Percentiles rank a stretch among this genome's conserved stretches.
phyloP scores from a whole-genome alignment of 805 yeast species.

The Candida golubevii region DNA sequence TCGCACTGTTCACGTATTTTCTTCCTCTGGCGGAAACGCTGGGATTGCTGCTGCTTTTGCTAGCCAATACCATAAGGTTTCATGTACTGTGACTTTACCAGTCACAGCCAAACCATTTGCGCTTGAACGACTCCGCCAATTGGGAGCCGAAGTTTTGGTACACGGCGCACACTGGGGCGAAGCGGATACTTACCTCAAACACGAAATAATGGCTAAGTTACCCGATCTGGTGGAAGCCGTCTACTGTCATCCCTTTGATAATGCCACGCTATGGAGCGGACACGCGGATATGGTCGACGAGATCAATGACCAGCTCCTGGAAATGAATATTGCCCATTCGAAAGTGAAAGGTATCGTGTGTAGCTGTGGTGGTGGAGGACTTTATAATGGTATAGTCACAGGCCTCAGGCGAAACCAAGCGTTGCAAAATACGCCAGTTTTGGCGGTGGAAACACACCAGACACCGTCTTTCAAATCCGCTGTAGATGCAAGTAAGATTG shows the following conservation, averaged over 20 bases:
- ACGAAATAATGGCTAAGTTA: slow-evolving; percentile 15
- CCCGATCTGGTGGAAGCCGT: slow-evolving; percentile 27
- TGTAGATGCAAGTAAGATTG: slow-evolving; percentile 40
- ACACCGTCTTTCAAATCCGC: slow-evolving; percentile 57
- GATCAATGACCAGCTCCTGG: slow-evolving; percentile 29
- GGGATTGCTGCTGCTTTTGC: slow-evolving; percentile 53
- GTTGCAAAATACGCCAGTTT: slow-evolving; percentile 24
- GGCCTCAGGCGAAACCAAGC: slow-evolving; percentile 30
- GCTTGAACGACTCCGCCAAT: slow-evolving; percentile 38
- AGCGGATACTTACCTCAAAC: slow-evolving; percentile 42
- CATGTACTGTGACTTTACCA: slow-evolving; percentile 63
- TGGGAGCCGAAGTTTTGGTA: slow-evolving; percentile 49
- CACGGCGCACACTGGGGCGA: slow-evolving; percentile 47
- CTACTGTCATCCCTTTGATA: slow-evolving; percentile 54
- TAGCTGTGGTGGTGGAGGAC: slow-evolving; percentile 57
- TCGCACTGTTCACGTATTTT: slow-evolving; percentile 35
- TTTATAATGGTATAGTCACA: slow-evolving; percentile 47
- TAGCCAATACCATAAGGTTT: slow-evolving; percentile 30
- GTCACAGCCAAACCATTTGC: slow-evolving; percentile 40
- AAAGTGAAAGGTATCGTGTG: slow-evolving; percentile 45
- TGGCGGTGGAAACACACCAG: slow-evolving; percentile 54
- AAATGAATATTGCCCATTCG: slow-evolving; percentile 6
- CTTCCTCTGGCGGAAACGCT: slow-evolving; percentile 57
- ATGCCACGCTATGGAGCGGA: slow-evolving; percentile 51
- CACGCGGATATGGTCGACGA: slow-evolving; percentile 40